A percentile compares a stretch with the other conserved stretches of the same genome.
Evolutionary conservation across 192 early-diverging fungal species (phyloP).

Genomic region (Irineochytrium annulatum): DNA sequence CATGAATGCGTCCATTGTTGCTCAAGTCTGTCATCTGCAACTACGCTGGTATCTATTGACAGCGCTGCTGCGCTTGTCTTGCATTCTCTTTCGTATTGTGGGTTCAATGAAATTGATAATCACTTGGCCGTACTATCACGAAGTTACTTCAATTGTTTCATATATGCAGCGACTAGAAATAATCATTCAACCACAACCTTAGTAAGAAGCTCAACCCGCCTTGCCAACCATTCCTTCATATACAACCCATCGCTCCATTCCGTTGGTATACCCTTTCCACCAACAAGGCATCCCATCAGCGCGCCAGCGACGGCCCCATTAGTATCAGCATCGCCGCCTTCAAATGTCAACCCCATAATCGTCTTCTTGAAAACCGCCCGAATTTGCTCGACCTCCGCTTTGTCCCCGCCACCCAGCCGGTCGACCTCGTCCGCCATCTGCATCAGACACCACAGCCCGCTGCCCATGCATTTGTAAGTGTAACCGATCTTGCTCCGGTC

Average conservation of each 20-base stretch:
- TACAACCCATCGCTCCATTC: conserved; percentile 43
- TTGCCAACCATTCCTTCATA: conserved; percentile 27
- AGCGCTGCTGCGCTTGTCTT: too few species aligned
- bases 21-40: too few species aligned
- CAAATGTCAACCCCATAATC: conserved; percentile 44
- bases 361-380: conserved; percentile 35
- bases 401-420: neutral
- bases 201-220: conserved; percentile 16
- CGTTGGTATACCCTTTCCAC: conserved; percentile 38
- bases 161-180: too few species aligned
- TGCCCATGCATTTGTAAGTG: conserved; percentile 49
- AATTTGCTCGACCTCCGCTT: neutral
- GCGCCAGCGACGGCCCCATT: conserved; percentile 53
- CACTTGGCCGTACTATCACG: too few species aligned
- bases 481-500: conserved; percentile 42
- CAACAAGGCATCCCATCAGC: conserved; percentile 44
- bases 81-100: too few species aligned
- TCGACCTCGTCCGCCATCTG: neutral
- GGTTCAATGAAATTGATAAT: too few species aligned
- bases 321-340: conserved; percentile 57
- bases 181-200: too few species aligned
- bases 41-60: too few species aligned
- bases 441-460: conserved; percentile 33
- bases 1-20: too few species aligned
- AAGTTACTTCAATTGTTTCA: too few species aligned